Conservation (phyloP, 805 yeast species). For the Candida sanyiensis region DNA sequence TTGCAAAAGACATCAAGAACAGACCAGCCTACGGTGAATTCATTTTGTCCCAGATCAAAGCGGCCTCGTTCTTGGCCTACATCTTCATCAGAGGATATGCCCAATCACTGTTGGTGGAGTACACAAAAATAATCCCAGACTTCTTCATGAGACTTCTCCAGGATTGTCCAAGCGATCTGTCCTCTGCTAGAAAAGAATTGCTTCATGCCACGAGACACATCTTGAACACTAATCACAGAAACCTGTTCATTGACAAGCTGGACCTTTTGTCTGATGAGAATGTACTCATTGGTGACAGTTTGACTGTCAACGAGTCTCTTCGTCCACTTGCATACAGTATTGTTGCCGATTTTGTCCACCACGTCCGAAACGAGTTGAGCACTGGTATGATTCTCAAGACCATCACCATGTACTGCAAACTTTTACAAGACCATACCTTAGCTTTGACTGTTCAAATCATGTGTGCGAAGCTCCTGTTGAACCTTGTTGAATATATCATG, state of each 20-base stretch:
- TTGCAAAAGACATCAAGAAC: constrained; percentile 70
- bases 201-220: constrained; percentile 93
- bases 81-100: constrained; percentile 83
- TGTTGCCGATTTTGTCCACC: constrained; percentile 93
- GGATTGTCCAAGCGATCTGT: constrained; percentile 92
- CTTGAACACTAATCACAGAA: constrained; percentile 81
- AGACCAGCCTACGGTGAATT: constrained; percentile 82
- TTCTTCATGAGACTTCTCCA: constrained; percentile 78
- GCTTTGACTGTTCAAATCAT: constrained; percentile 90
- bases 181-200: constrained; percentile 87
- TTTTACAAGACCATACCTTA: constrained; percentile 73
- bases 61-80: constrained; percentile 91
- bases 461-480: constrained; percentile 87
- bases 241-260: constrained; percentile 77
- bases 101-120: constrained; percentile 49
- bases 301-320: constrained; percentile 84
- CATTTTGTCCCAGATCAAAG: constrained; percentile 88
- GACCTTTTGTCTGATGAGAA: constrained; percentile 81
- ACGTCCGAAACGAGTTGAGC: constrained; percentile 77
- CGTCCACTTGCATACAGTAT: constrained; percentile 92
- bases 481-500: constrained; percentile 83
- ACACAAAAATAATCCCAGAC: constrained; percentile 71
- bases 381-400: constrained; percentile 84
- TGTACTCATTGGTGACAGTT: constrained; percentile 85
- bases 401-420: constrained; percentile 72